Evolutionary conservation across 2,329 filamentous ascomycete species (phyloP), one percentile per base, ranked within the genome.

Genomic region (Talaromyces piceae): DNA sequence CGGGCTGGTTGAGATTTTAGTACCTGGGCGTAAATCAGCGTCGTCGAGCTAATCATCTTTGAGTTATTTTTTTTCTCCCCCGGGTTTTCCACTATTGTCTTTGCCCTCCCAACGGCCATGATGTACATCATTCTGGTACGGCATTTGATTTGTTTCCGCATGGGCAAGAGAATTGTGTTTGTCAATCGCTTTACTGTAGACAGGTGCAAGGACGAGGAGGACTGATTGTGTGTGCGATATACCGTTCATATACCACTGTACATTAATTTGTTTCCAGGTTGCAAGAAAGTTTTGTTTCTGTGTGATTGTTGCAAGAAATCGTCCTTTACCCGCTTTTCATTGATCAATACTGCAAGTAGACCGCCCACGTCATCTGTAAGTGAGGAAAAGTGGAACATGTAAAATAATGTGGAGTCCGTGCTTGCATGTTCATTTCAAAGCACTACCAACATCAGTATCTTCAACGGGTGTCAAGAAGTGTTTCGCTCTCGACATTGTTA

Each of bases 1-100:
- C 23, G 70, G 68, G 41, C 60, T 75, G 25, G 70, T 74, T 22
- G 72, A 74, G 54, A 75, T 74, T 43, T 55, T 72, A 26, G 70
- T 74, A 37, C 72, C 71, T 28, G 65, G 68, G 39, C 67, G 64
- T 47, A 70, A 68, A 55, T 59, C 65, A 52, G 52, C 45, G 33
- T 56, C 49, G 44, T 53, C 51, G n/a, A 51, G 33, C 43, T 52
- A 47, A 45, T 49, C 49, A 9, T 37, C 11, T 37, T 37, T 20
- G 8, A 13, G 12, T 28, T 28, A 7, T 28, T n/a, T 37, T 37
- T 16, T 25, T 22, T 45, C 27, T 43, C n/a, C n/a, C n/a, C n/a
- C n/a, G n/a, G n/a, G n/a, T n/a, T n/a, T n/a, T n/a, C n/a, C n/a
- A n/a, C n/a, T n/a, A n/a, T n/a, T n/a, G n/a, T n/a, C n/a, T n/a